Conservation (phyloP, 148 eudicot species). For the Mesembryanthemum crystallinum region DNA sequence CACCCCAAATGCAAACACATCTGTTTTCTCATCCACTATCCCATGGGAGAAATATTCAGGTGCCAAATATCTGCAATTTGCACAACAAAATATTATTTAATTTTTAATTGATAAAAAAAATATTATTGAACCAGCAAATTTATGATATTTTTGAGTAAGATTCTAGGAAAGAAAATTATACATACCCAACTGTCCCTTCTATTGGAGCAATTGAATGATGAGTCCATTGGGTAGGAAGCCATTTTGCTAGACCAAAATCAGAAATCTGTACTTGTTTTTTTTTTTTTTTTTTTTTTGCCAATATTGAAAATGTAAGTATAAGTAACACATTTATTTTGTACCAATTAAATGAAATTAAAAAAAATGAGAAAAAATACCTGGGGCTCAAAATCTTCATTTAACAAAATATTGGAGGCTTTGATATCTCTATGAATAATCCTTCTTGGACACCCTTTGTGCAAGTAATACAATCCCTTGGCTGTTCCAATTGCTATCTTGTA, state of each 20-base stretch:
- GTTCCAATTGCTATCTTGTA: constrained; percentile 78
- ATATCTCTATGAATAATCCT: constrained; percentile 94
- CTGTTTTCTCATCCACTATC: constrained; percentile 93
- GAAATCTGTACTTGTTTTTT: constrained; percentile 49
- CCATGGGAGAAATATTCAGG: constrained; percentile 98
- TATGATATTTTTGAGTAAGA: background rate
- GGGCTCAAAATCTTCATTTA: constrained; percentile 72
- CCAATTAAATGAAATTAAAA: background rate
- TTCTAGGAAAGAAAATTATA: constrained; percentile 19
- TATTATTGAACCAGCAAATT: too few relatives aligned
- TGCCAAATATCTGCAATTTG: constrained; percentile 69
- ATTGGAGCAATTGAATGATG: constrained; percentile 94
- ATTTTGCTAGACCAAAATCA: constrained; percentile 95
- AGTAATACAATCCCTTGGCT: constrained; percentile 80
- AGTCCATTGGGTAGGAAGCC: constrained; percentile 97
- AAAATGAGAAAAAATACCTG: constrained; percentile 43
- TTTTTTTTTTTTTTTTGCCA: background rate
- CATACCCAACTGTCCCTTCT: constrained; percentile 99
- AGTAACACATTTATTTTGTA: background rate
- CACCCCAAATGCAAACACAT: constrained; percentile 94
- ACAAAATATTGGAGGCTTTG: constrained; percentile 71
- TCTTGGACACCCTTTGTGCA: constrained; percentile 91
- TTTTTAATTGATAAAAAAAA: too few relatives aligned
- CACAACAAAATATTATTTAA: background rate
- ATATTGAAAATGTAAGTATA: background rate